Percentiles rank a stretch among this genome's conserved stretches.
Conservation (phyloP, 2,329 filamentous ascomycete species). For the Trichoderma breve region DNA sequence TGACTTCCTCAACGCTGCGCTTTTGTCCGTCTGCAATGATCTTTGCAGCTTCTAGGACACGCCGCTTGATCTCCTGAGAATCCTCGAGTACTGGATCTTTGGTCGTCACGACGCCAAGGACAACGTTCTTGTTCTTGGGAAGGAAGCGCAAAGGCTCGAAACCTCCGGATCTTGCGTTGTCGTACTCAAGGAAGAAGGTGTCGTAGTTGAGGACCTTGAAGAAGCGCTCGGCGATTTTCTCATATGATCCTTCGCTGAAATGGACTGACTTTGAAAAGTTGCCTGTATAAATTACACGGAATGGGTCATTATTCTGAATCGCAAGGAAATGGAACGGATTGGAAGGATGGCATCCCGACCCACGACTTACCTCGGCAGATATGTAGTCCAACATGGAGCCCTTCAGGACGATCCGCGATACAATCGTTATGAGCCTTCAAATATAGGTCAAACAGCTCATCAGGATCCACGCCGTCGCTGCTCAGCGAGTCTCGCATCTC, state of each 20-base stretch:
- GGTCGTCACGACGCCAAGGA: conserved; percentile 60
- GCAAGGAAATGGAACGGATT: no score
- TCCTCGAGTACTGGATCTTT: conserved; percentile 60
- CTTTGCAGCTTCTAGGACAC: conserved; percentile 58
- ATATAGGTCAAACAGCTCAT: conserved; percentile 67
- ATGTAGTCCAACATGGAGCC: conserved; percentile 71
- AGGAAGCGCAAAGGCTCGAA: conserved; percentile 61
- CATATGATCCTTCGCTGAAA: conserved; percentile 63
- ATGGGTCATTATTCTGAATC: background rate
- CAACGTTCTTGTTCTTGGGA: conserved; percentile 60
- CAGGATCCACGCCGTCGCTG: conserved; percentile 58
- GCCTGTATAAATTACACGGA: conserved; percentile 41
- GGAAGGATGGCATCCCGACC: background rate
- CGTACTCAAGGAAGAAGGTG: conserved; percentile 62
- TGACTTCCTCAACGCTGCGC: conserved; percentile 59
- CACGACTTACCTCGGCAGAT: conserved; percentile 43
- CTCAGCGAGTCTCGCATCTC: conserved; percentile 60
- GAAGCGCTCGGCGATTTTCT: conserved; percentile 59
- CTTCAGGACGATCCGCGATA: conserved; percentile 57
- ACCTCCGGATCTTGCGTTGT: conserved; percentile 57
- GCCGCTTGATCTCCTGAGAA: conserved; percentile 51
- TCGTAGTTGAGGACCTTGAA: conserved; percentile 59
- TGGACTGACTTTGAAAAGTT: conserved; percentile 63
- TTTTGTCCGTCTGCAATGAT: conserved; percentile 65
- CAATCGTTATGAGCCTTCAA: conserved; percentile 73